Conservation (phyloP, 2,329 filamentous ascomycete species). For the Neoascochyta sp. region DNA sequence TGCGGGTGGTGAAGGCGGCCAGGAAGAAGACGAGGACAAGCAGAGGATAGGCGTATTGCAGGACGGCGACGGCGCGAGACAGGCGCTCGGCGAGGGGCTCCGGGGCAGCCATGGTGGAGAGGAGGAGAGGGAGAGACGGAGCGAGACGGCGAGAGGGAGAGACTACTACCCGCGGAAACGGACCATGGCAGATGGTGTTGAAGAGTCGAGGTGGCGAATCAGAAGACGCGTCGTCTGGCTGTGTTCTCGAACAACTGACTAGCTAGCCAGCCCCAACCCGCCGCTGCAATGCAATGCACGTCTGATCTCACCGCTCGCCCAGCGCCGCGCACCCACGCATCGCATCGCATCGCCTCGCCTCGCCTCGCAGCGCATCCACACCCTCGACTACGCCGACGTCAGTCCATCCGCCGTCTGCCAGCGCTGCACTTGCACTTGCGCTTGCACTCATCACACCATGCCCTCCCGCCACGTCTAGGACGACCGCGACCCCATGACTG, state of each 20-base stretch:
- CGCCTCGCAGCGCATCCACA: neutral
- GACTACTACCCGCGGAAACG: too few species aligned
- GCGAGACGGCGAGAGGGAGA: slow-evolving; percentile 7
- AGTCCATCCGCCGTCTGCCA: neutral
- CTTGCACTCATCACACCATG: too few species aligned
- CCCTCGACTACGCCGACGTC: neutral
- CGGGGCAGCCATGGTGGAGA: slow-evolving; percentile 3
- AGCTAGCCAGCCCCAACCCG: too few species aligned
- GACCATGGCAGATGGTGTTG: too few species aligned
- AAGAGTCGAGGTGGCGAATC: too few species aligned
- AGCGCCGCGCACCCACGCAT: neutral
- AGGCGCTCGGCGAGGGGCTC: too few species aligned
- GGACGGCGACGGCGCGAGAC: slow-evolving; percentile 25
- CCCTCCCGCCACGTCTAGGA: too few species aligned
- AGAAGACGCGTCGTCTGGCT: too few species aligned
- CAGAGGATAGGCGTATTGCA: slow-evolving; percentile 61
- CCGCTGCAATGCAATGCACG: too few species aligned
- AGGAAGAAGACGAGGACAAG: slow-evolving; percentile 63
- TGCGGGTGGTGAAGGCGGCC: slow-evolving; percentile 58
- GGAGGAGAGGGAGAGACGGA: slow-evolving; percentile 3
- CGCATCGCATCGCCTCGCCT: slow-evolving; percentile 1
- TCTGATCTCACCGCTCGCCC: slow-evolving; percentile 1
- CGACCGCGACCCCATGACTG: slow-evolving; percentile 15
- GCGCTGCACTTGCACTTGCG: too few species aligned
- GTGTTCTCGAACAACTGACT: too few species aligned